Evolutionary conservation across 768 basidiomycete genomes (phyloP).

Genomic region (Sporobolomyces roseus): DNA sequence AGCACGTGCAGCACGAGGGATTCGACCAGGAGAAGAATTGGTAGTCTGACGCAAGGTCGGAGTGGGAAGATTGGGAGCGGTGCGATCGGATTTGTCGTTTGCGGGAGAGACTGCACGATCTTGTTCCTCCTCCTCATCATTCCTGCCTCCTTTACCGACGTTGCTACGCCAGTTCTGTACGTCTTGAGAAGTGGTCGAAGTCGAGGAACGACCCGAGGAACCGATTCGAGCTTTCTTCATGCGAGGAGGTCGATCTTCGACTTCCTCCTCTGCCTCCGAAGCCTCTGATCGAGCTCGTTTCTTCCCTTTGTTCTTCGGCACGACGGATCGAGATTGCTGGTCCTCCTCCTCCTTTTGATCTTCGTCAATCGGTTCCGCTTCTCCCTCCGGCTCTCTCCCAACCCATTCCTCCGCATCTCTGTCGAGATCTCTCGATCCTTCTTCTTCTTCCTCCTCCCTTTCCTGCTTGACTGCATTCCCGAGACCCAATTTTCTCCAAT

Average conservation of each 20-base stretch:
- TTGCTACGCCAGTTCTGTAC: background rate
- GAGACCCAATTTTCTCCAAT: background rate
- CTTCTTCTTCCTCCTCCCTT: background rate
- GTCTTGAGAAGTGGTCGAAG: background rate
- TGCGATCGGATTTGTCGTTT: too few relatives aligned
- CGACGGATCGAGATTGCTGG: too few relatives aligned
- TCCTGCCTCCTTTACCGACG: too few relatives aligned
- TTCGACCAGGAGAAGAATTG: too few relatives aligned
- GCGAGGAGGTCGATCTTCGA: background rate
- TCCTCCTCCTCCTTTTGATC: too few relatives aligned
- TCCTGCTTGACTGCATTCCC: background rate
- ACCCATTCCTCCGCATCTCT: conserved; percentile 1
- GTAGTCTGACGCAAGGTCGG: too few relatives aligned
- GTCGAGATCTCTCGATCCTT: background rate
- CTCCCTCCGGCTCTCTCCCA: background rate
- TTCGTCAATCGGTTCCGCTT: background rate
- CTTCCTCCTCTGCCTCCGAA: background rate
- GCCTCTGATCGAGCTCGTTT: conserved; percentile 3
- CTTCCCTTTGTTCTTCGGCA: background rate
- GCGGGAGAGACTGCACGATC: background rate
- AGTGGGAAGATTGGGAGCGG: too few relatives aligned
- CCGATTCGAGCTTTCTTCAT: conserved; percentile 4
- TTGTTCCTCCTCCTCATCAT: background rate
- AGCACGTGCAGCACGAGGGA: too few relatives aligned
- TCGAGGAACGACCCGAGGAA: background rate